These are phyloP conservation scores for Zea mays DNA, from an alignment of 176 grass and related monocot genomes.

Conservation along the genomic window Zm-B73-REFERENCE-NAM-5.0 NC_050096.1:33280001-33280500, in stretches of 20 bases:
- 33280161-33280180: no score
- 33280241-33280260: no score
- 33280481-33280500: constrained; percentile 28
- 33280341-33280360: constrained; percentile 26
- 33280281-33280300: not conserved
- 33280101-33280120: not conserved
- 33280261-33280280: not conserved
- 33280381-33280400: constrained; percentile 20
- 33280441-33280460: no score
- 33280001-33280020: constrained; percentile 18
- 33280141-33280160: no score
- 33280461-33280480: constrained; percentile 18
- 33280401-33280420: not conserved
- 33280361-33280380: constrained; percentile 44
- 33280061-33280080: constrained; percentile 3
- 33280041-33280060: constrained; percentile 13
- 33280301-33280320: constrained; percentile 1
- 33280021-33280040: constrained; percentile 8
- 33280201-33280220: no score
- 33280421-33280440: constrained; percentile 29
- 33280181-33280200: no score
- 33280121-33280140: not conserved
- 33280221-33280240: no score
- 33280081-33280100: constrained; percentile 7
- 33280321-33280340: not conserved